Evolutionary conservation across 148 eudicot genomes (phyloP), one percentile per base, ranked within the genome.

Genomic region (Beta vulgaris): DNA sequence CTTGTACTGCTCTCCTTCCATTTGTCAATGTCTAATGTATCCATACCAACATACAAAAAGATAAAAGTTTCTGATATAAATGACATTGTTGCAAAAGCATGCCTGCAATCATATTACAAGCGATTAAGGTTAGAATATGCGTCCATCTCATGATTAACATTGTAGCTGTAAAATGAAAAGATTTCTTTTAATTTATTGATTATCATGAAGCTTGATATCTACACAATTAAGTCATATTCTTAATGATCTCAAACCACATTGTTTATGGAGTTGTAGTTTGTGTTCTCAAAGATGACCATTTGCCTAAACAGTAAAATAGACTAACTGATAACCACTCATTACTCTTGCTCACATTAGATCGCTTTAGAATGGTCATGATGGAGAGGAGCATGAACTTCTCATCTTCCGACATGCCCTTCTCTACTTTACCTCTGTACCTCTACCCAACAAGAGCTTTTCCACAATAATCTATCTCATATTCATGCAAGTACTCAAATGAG

Each of bases 1-100:
- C 95, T 92, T 55, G 88, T 80, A 40, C 73, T 70, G 70, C 87
- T 87, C 36, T 79, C 82, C 82, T 58, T 87, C 98, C 98, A 92
- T 78, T 92, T 90, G 82, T 90, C 92, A 65, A 90, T 85, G 83
- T 92, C 96, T 55, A 92, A 82, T 53, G 98, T 86, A 80, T 92
- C 98, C 96, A 92, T 92, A 32, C 98, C 98, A 53, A 92, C 98
- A 74, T 92, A 92, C 73, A 92, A 82, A 65, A 92, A 92, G 80
- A 92, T 92, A 81, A 92, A 92, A 39, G 88, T 92, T 84, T 90
- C 98, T 34, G 93, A 84, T 77, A 92, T 87, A 81, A 92, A 92
- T 18, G 98, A 92, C 73, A 90, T 79, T 49, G 93, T 86, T 53
- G 98, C 98, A 77, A 92, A 92, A 65, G 96, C 87, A 69, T 92